Evolutionary conservation across 2,329 filamentous ascomycete species (phyloP), one percentile per base, ranked within the genome.

Genomic region (Chaetomiaceae sp.): DNA sequence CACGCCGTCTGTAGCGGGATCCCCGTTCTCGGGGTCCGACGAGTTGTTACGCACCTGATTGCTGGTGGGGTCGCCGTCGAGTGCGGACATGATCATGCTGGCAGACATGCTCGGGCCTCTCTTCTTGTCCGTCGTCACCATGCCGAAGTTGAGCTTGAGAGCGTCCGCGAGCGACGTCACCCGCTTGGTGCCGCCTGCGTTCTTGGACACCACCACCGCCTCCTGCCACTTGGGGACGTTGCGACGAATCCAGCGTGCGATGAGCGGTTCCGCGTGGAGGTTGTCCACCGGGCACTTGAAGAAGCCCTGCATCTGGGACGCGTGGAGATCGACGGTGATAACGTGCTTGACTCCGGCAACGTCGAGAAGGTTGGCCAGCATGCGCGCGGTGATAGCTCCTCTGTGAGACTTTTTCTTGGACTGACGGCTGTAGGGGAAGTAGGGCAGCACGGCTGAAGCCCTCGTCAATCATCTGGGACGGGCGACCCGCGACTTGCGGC

Each of bases 341-440:
- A 99, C 88, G 74, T 99, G 93, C 71, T 95, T 90, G 59, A 99
- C 90, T 48, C 93, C 93, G 45, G 93, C 93, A 51, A 99, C 87
- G 54, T 87, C 82, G 60, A 99, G 83, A 44, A 97, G 81, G 68
- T 99, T 99, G 55, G 93, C 92, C 47, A 99, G 81, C 90, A 99
- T 96, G 60, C 92, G 85, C 49, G 93, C 93, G 8, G 93, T 96
- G 65, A 99, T 97, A 53, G 93, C 90, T 45, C 93, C 93, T 58
- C 93, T 83, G 66, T 97, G 92, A 50, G 89, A 90, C 73, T 99
- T 99, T 78, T 97, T 97, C 78, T 99, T 99, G 52, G 92, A 97
- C 70, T 99, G 93, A 56, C 93, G 89, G 61, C 90, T 96, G 75
- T 99, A 99, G n/a, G 93, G 93, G 65, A 97, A 99, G 72, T 97